phyloP scores from a whole-genome alignment of 805 yeast genomes.

The Hanseniaspora opuntiae region DNA sequence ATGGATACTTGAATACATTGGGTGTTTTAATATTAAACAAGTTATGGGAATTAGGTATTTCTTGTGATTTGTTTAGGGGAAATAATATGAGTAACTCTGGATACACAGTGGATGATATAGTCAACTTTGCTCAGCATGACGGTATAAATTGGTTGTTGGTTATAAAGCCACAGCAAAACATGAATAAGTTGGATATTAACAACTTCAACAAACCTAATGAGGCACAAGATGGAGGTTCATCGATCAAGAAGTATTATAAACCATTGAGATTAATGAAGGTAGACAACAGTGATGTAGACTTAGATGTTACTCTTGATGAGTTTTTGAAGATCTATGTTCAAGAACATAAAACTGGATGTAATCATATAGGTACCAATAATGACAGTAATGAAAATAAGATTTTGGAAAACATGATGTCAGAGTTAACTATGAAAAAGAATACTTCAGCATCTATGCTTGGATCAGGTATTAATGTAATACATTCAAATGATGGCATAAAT shows the following conservation, averaged over 20 bases:
- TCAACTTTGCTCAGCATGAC: slow-evolving; percentile 47
- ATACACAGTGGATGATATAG: slow-evolving; percentile 48
- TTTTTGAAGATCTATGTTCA: slow-evolving; percentile 33
- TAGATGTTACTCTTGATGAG: slow-evolving; percentile 63
- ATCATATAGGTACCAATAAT: background rate
- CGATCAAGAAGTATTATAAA: slow-evolving; percentile 43
- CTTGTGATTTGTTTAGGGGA: slow-evolving; percentile 52
- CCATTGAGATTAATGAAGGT: slow-evolving; percentile 63
- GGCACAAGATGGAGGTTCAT: background rate
- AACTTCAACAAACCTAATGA: slow-evolving; percentile 10
- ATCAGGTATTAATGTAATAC: background rate
- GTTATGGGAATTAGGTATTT: slow-evolving; percentile 67
- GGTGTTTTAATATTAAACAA: slow-evolving; percentile 51
- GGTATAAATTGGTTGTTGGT: slow-evolving; percentile 68
- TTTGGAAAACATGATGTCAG: slow-evolving; percentile 10
- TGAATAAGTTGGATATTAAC: slow-evolving; percentile 15
- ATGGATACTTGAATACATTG: slow-evolving; percentile 38
- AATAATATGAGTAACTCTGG: slow-evolving; percentile 17
- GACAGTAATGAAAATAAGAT: background rate
- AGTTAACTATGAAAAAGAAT: background rate
- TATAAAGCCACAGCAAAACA: slow-evolving; percentile 49
- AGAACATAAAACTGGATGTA: background rate
- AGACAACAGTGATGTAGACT: slow-evolving; percentile 40
- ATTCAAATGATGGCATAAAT: background rate
- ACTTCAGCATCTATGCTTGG: background rate